These are phyloP conservation scores for Pichia deserticola DNA, from an alignment of 805 yeast genomes.

Conservation along the genomic window DNA sequence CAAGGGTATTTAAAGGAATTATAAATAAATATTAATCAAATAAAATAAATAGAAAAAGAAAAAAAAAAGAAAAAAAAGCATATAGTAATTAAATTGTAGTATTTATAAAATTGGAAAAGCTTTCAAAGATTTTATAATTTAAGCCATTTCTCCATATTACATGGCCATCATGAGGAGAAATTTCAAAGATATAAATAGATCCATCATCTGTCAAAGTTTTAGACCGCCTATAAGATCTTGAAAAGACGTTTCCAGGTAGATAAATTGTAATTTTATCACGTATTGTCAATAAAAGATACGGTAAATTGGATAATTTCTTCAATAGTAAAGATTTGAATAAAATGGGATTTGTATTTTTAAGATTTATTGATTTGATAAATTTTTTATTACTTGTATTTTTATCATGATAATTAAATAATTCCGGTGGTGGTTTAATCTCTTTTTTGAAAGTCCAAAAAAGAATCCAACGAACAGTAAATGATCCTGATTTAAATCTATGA, in stretches of 20 bases:
- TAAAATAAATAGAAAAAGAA: no score
- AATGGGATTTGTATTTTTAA: not conserved
- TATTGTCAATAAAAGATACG: not conserved
- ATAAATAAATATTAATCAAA: not conserved
- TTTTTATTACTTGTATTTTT: not conserved
- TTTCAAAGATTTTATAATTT: constrained; percentile 22
- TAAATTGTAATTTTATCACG: not conserved
- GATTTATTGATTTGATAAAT: not conserved
- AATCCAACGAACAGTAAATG: constrained; percentile 30
- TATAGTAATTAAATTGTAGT: not conserved
- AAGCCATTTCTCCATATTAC: constrained; percentile 22
- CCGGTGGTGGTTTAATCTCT: constrained; percentile 10
- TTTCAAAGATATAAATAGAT: constrained; percentile 9
- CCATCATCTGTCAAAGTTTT: not conserved
- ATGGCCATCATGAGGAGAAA: not conserved
- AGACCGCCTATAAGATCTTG: constrained; percentile 22
- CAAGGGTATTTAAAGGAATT: constrained; percentile 82
- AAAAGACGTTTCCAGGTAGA: constrained; percentile 23
- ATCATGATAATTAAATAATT: constrained; percentile 7
- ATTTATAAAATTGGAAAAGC: constrained; percentile 19
- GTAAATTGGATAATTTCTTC: constrained; percentile 1
- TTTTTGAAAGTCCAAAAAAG: constrained; percentile 31
- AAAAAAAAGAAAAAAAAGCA: no score
- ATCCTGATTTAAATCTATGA: constrained; percentile 24
- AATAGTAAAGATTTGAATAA: not conserved